Evolutionary conservation across 148 eudicot species (phyloP).

Genomic region (Rhododendron ferrugineum): DNA sequence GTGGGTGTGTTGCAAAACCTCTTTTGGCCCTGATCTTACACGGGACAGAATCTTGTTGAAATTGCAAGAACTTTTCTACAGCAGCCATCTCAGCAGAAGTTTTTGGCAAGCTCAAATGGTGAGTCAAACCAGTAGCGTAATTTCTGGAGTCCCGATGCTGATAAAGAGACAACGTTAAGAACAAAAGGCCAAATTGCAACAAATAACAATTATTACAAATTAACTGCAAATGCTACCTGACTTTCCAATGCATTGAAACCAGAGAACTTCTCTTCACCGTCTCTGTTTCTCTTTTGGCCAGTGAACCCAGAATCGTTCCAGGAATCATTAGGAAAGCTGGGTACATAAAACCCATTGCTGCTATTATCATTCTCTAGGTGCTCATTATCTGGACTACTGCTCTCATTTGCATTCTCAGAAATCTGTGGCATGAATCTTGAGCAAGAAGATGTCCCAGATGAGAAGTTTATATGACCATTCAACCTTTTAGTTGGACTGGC

Average conservation of each 20-base stretch:
- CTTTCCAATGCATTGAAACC: conserved; percentile 24
- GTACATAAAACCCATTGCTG: conserved; percentile 12
- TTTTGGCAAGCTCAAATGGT: conserved; percentile 49
- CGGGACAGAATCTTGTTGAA: conserved; percentile 44
- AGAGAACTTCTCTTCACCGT: conserved; percentile 30
- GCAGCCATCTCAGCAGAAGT: conserved; percentile 39
- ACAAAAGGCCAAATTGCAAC: neutral
- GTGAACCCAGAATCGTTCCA: conserved; percentile 32
- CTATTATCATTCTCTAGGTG: conserved; percentile 12
- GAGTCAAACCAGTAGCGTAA: conserved; percentile 27
- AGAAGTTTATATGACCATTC: conserved; percentile 28
- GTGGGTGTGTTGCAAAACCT: conserved; percentile 57
- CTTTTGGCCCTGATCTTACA: conserved; percentile 47
- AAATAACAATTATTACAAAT: neutral
- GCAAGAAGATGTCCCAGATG: conserved; percentile 25
- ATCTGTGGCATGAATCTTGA: conserved; percentile 38
- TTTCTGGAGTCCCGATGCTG: conserved; percentile 31
- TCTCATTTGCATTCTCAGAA: conserved; percentile 33
- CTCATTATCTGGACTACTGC: conserved; percentile 16
- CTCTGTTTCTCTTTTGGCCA: conserved; percentile 37
- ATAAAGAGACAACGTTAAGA: conserved; percentile 9
- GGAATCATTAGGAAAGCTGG: conserved; percentile 17
- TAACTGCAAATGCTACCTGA: conserved; percentile 25
- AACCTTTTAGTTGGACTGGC: conserved; percentile 23
- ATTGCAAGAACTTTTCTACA: conserved; percentile 34